Base-by-base conservation (phyloP, 805 yeast genomes). In the Kodamaea lidongshanica region DNA sequence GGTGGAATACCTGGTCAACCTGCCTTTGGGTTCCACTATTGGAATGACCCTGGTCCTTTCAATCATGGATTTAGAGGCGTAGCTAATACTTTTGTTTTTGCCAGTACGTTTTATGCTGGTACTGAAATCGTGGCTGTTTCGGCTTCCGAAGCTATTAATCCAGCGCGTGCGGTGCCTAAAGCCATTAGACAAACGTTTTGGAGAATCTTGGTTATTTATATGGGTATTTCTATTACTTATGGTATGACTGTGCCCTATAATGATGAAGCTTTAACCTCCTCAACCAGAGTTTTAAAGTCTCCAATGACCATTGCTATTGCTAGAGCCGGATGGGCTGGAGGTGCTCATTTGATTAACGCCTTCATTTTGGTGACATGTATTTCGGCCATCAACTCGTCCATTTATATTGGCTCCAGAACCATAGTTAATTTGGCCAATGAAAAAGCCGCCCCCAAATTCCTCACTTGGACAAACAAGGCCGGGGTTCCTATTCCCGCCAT, bases 401-500 rank as follows among this genome's bases (percentile, higher is more conserved):
- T 79, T 30, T 80, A 74, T 51, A 67, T 79, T 50, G 84, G 82
- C 7, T 73, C 84, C 3, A 64, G 88, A 50, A 70, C 85, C 1
- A 59, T 80, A 9, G 72, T 79, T 39, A 74, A 72, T 32, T 66
- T 79, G 65, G 77, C 86, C 4, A 59, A 67, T 37, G 76, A 70
- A 33, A 74, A 77, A 2, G 63, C 65, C 35, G 83, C 81, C 0
- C 85, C 84, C 23, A 56, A 58, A 46, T 45, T 74, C 33, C 61
- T 80, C 35, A 63, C 63, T 3, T 65, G 58, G 39, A 71, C 74
- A 18, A 69, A 70, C 43, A 66, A 61, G 34, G 56, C 63, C 27
- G 88, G 87, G 36, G 74, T 76, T n/a, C 87, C 88, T 1, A 70
- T 66, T 38, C 65, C 64, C 25, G 78, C 84, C 7, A 70, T 75